Conservation (phyloP, 2,329 filamentous ascomycete species). For the Apiospora rasikravindrae region DNA sequence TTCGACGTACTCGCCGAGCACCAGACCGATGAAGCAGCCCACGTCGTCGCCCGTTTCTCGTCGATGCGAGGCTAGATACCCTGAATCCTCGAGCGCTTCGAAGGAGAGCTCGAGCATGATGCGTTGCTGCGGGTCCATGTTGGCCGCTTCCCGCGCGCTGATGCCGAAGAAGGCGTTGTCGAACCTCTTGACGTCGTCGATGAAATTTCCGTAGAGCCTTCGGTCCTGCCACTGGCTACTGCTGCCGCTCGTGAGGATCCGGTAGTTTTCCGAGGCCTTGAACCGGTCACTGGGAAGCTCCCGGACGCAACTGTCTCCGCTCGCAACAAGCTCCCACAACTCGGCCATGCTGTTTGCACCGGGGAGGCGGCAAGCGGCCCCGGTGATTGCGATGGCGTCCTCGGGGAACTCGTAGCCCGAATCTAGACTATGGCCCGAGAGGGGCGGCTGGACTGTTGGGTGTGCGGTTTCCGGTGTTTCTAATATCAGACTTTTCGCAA, state of each 20-base stretch:
- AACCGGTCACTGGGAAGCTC: conserved; percentile 1
- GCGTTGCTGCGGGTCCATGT: conserved; percentile 37
- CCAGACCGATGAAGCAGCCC: conserved; percentile 35
- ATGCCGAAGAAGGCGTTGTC: conserved; percentile 37
- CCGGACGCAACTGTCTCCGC: neutral
- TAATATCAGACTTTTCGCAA: neutral
- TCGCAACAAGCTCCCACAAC: conserved; percentile 6
- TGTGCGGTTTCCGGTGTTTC: too few relatives aligned
- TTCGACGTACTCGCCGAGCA: conserved; percentile 32
- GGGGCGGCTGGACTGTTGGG: too few relatives aligned
- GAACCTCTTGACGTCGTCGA: conserved; percentile 30
- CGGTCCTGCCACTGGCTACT: too few relatives aligned
- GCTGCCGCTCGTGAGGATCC: neutral
- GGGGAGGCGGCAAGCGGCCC: conserved; percentile 18
- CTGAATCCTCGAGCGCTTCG: conserved; percentile 28
- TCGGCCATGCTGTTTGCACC: conserved; percentile 19
- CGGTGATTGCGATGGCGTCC: conserved; percentile 12
- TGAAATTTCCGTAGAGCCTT: conserved; percentile 31
- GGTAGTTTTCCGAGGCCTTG: neutral
- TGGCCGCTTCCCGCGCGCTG: conserved; percentile 32
- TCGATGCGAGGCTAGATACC: conserved; percentile 24
- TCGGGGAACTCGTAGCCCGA: neutral
- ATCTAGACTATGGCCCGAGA: neutral
- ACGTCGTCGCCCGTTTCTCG: conserved; percentile 26
- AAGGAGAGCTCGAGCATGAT: conserved; percentile 31